Evolutionary conservation across 2,329 filamentous ascomycete genomes (phyloP).

Genomic region (Ciborinia camelliae): DNA sequence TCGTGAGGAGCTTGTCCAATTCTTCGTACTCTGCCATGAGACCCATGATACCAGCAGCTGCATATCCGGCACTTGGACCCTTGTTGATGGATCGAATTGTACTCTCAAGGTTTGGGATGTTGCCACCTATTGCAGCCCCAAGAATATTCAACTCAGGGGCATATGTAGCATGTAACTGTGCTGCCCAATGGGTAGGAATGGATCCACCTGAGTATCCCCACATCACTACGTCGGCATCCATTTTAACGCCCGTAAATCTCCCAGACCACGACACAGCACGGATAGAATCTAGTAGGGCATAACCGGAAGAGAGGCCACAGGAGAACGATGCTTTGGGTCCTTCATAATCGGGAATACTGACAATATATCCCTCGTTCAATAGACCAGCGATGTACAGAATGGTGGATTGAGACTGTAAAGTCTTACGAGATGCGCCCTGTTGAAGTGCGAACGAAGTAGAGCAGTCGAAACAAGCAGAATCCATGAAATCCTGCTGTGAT

Average conservation of each 20-base stretch:
- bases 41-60: constrained; percentile 13
- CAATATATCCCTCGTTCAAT: constrained; percentile 20
- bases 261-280: constrained; percentile 21
- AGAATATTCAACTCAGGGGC: constrained; percentile 50
- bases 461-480: constrained; percentile 41
- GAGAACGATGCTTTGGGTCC: constrained; percentile 21
- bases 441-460: constrained; percentile 39
- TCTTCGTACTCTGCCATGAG: constrained; percentile 12
- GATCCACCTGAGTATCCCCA: constrained; percentile 58
- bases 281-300: constrained; percentile 27
- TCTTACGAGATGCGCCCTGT: neutral
- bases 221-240: constrained; percentile 29
- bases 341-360: constrained; percentile 28
- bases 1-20: neutral
- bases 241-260: neutral
- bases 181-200: constrained; percentile 51
- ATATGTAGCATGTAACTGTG: constrained; percentile 50
- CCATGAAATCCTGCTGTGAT: constrained; percentile 44
- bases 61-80: constrained; percentile 34
- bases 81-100: constrained; percentile 40
- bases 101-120: constrained; percentile 42
- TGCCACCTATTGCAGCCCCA: constrained; percentile 49
- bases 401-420: constrained; percentile 35
- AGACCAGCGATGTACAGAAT: constrained; percentile 24
- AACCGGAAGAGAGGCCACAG: constrained; percentile 21